A percentile compares a stretch with the other conserved stretches of the same genome.
Evolutionary conservation across 225 moss, liverwort and hornwort species (phyloP).

Genomic region (Rhytidiadelphus loreus): DNA sequence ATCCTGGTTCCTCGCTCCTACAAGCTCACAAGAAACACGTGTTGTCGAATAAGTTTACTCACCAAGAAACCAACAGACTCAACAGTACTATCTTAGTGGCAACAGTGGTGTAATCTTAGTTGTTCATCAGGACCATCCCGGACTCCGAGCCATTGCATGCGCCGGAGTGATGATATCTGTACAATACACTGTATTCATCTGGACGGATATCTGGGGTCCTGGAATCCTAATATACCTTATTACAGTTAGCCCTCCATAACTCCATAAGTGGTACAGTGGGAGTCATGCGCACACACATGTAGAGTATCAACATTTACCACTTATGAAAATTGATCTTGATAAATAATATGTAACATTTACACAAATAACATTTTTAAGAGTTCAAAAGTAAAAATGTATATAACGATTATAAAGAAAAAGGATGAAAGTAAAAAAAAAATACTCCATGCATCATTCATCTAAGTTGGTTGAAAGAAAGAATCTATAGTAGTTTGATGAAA

Average conservation of each 20-base stretch:
- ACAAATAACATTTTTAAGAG: not conserved
- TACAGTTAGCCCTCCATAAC: not conserved
- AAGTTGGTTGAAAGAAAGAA: not conserved
- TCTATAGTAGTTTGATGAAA: not conserved
- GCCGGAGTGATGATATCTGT: not conserved
- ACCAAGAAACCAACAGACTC: not conserved
- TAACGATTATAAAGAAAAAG: rapidly evolving
- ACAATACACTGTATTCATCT: too few species aligned
- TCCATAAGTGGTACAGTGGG: too few species aligned
- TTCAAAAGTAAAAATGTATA: not conserved
- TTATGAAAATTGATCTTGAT: not conserved
- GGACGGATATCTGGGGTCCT: too few species aligned
- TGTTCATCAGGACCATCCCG: too few species aligned
- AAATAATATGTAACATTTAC: not conserved
- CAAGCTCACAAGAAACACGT: not conserved
- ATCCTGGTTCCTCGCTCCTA: not conserved
- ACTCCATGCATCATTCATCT: too few species aligned
- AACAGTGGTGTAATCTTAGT: not conserved
- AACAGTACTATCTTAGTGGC: not conserved
- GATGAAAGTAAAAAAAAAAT: too few species aligned
- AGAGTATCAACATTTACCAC: not conserved
- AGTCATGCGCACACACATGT: too few species aligned
- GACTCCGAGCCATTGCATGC: not conserved
- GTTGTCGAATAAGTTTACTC: not conserved
- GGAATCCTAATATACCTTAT: not conserved